phyloP scores from a whole-genome alignment of 192 early-diverging fungal genomes.

The Podochytrium sp. region DNA sequence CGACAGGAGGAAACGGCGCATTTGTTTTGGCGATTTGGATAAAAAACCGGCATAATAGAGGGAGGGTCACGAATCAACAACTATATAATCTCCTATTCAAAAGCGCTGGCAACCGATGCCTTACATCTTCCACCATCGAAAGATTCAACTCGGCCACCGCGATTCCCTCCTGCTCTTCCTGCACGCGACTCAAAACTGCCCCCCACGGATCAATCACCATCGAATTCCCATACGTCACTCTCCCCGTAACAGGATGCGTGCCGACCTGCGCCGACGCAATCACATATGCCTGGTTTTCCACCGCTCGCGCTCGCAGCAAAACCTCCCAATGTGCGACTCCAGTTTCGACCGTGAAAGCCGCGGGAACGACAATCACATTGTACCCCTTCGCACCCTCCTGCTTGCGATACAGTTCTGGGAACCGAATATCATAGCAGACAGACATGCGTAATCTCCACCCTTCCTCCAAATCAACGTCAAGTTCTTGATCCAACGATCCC shows the following conservation, averaged over 20 bases:
- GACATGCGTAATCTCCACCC: background rate
- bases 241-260: conserved; percentile 65
- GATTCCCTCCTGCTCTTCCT: background rate
- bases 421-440: conserved; percentile 80
- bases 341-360: conserved; percentile 79
- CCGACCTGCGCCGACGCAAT: conserved; percentile 80
- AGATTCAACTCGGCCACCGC: conserved; percentile 6
- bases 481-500: background rate
- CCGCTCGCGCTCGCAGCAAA: conserved; percentile 76
- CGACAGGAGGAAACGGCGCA: no score
- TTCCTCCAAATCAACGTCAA: background rate
- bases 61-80: no score
- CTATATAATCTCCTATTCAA: background rate
- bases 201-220: conserved; percentile 91
- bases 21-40: no score
- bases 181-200: conserved; percentile 53
- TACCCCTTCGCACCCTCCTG: conserved; percentile 42
- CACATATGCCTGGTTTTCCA: conserved; percentile 83
- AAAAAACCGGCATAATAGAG: no score
- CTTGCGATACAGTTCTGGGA: conserved; percentile 65
- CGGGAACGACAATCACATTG: conserved; percentile 24
- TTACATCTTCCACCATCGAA: background rate
- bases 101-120: conserved; percentile 1
- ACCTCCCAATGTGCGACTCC: conserved; percentile 87
- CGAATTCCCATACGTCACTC: conserved; percentile 75